Base-by-base conservation (phyloP, 2,329 filamentous ascomycete genomes). In the Colletotrichum horii region DNA sequence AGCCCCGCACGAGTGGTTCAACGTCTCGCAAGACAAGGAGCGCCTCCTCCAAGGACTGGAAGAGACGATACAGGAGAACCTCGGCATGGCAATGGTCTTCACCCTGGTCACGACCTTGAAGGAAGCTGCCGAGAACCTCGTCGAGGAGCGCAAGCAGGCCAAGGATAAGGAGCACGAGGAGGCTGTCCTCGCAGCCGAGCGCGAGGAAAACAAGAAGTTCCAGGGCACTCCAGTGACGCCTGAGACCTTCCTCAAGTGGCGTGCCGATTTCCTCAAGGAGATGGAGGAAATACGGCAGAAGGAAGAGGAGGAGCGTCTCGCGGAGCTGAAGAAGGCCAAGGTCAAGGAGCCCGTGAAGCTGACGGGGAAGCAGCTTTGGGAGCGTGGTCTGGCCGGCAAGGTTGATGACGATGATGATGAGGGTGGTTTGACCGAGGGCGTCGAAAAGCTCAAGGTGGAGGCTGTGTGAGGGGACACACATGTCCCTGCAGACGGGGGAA, bases 81-180 rank as follows among this genome's bases (percentile, higher is more conserved):
- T 98, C 75, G 97, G 97, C 77, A 98, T 98, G 94, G 95, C 96
- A 71, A 99, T 99, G 97, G 88, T 99, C 2, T 99, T 98, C 85
- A 95, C 96, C 0, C 88, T 99, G 28, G 94, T 97, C 70, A 95
- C 94, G 16, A 92, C 94, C 0, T 87, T 99, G 76, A 98, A 98
- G 83, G 97, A 99, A 75, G 90, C 91, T 67, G 96, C 96, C n/a
- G 97, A 99, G 87, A 90, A 93, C 79, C 90, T 99, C 74, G 92
- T 98, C 79, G 85, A 89, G 19, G 92, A 95, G 77, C 93, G 97
- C 61, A 91, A 93, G 81, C 91, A 92, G 74, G 94, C 89, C 11
- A 90, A 88, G 3, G 90, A 89, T 9, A 90, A 91, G 80, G 89
- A 81, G 58, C 86, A 87, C 4, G 92, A 94, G 78, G 91, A 93